A percentile compares a stretch with the other conserved stretches of the same genome.
Conservation (phyloP, 2,329 filamentous ascomycete species). For the Cladophialophora psammophila region DNA sequence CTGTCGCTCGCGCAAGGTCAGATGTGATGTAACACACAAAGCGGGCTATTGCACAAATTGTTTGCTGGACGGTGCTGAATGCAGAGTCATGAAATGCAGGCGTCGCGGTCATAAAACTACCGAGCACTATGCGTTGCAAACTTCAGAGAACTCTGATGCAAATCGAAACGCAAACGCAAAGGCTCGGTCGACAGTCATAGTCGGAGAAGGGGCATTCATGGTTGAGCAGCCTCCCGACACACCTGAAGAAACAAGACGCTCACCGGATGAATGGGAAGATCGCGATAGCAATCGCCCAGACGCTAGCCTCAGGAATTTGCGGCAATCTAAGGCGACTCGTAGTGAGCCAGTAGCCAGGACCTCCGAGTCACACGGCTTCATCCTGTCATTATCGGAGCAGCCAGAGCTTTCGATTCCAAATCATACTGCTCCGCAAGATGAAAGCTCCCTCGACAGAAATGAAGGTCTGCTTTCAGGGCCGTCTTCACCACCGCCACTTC, state of each 20-base stretch:
- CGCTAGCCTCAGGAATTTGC: not conserved
- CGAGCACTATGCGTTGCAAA: not conserved
- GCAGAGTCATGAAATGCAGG: conserved; percentile 4
- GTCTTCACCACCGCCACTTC: not conserved
- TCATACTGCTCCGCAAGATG: not conserved
- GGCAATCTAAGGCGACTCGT: not conserved
- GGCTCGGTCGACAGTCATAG: not conserved
- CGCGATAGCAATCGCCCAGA: not conserved
- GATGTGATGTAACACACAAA: conserved; percentile 11
- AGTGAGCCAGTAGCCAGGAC: not conserved
- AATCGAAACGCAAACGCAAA: not conserved
- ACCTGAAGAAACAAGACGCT: not conserved
- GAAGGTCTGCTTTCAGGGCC: not conserved
- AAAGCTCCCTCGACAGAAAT: not conserved
- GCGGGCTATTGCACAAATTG: conserved; percentile 12
- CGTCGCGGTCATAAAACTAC: conserved; percentile 1
- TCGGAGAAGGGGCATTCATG: not conserved
- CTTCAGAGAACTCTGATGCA: not conserved
- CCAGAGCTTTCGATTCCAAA: not conserved
- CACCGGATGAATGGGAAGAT: not conserved
- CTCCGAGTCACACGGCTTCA: not conserved
- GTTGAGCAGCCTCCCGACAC: not conserved
- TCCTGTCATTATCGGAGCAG: not conserved
- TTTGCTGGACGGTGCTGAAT: conserved; percentile 1
- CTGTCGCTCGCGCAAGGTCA: conserved; percentile 12